These are phyloP conservation scores for Termitomyces bulborhizus DNA, from an alignment of 768 basidiomycete genomes.

Conservation along the genomic window DNA sequence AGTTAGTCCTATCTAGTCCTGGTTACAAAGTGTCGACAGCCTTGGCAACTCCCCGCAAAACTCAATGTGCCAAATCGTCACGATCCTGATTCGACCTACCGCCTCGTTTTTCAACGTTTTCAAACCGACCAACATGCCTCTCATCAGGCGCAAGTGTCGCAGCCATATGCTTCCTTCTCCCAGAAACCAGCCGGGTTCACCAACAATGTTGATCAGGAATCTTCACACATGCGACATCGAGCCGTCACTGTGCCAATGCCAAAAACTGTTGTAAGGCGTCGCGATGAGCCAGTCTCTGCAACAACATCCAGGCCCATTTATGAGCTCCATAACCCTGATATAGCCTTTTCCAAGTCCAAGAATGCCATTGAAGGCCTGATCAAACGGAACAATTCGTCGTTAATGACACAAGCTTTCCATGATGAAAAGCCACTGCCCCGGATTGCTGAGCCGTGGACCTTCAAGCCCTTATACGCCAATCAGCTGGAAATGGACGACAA, in stretches of 20 bases:
- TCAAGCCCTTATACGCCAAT: constrained; percentile 51
- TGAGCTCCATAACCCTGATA: too few species aligned
- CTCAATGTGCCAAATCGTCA: neutral
- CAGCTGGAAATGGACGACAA: constrained; percentile 62
- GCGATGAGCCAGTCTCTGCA: too few species aligned
- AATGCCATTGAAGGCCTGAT: constrained; percentile 10
- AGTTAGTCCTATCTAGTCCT: neutral
- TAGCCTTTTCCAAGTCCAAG: neutral
- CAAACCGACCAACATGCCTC: constrained; percentile 9
- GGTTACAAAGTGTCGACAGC: constrained; percentile 2
- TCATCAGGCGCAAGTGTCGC: constrained; percentile 9
- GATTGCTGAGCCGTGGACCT: constrained; percentile 46
- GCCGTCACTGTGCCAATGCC: too few species aligned
- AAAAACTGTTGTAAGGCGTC: too few species aligned
- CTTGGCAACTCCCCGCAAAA: neutral
- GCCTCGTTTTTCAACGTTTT: constrained; percentile 6
- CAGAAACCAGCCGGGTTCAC: constrained; percentile 30
- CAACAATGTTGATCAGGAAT: neutral
- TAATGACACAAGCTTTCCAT: constrained; percentile 30
- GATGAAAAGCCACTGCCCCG: constrained; percentile 36
- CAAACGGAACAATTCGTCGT: constrained; percentile 24
- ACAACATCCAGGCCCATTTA: too few species aligned
- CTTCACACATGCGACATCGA: too few species aligned
- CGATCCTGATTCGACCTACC: constrained; percentile 7
- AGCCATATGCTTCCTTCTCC: constrained; percentile 14